These are phyloP conservation scores for Tulasnella sp. DNA, from an alignment of 768 basidiomycete genomes.

Conservation along the genomic window DNA sequence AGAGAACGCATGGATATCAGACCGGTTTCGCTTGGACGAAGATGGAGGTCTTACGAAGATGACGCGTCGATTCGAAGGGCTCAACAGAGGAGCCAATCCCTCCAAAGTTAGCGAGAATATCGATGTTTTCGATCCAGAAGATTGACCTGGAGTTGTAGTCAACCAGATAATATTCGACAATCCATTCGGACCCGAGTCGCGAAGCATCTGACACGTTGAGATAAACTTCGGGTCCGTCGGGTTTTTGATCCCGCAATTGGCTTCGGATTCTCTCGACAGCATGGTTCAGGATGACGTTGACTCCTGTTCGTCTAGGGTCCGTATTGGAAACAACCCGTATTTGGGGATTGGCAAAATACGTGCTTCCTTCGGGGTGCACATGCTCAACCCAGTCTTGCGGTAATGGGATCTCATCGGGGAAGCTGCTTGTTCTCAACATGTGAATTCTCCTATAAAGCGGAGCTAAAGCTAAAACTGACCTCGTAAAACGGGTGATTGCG, in stretches of 20 bases:
- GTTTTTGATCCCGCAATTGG: background rate
- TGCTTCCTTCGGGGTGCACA: background rate
- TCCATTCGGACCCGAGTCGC: background rate
- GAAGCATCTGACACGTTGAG: background rate
- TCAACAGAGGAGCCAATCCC: background rate
- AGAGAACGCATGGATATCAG: background rate
- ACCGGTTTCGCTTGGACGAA: background rate
- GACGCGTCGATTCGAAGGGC: background rate
- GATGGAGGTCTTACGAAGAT: background rate
- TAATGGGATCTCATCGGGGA: background rate
- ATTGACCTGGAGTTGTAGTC: background rate
- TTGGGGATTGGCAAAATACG: background rate
- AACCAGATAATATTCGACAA: conserved; percentile 18
- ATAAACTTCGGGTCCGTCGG: conserved; percentile 4
- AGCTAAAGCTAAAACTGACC: background rate
- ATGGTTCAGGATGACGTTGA: background rate
- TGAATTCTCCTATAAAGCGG: background rate
- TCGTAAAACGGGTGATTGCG: background rate
- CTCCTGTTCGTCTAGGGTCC: background rate
- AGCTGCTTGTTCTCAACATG: background rate
- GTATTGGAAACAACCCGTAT: background rate
- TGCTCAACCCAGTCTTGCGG: background rate
- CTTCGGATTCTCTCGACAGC: background rate
- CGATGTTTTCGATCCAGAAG: conserved; percentile 13
- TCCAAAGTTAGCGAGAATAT: background rate